A percentile compares a stretch with the other conserved stretches of the same genome.
Evolutionary conservation across 148 eudicot genomes (phyloP).

Genomic region (Pouteria glomerata): DNA sequence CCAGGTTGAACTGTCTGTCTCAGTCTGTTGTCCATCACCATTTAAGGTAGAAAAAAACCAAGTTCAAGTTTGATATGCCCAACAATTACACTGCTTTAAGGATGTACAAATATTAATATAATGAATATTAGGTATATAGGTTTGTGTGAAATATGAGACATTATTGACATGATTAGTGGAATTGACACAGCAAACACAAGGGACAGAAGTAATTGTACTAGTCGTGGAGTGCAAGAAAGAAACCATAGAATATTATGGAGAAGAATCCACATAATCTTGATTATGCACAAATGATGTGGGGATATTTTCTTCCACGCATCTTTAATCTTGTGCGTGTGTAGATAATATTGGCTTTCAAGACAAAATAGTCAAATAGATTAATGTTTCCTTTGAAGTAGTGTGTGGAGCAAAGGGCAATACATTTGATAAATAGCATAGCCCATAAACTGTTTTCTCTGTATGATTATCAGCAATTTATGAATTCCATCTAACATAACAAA

Average conservation of each 20-base stretch:
- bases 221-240: too few relatives aligned
- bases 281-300: not conserved
- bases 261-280: too few relatives aligned
- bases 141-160: not conserved
- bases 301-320: not conserved
- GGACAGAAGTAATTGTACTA: too few relatives aligned
- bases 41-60: not conserved
- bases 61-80: not conserved
- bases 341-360: not conserved
- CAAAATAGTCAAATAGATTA: not conserved
- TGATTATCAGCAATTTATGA: too few relatives aligned
- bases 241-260: too few relatives aligned
- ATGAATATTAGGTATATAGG: too few relatives aligned
- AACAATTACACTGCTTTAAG: not conserved
- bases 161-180: too few relatives aligned
- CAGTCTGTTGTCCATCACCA: not conserved
- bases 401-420: too few relatives aligned
- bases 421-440: too few relatives aligned
- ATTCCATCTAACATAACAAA: too few relatives aligned
- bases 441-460: too few relatives aligned
- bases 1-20: slow-evolving; percentile 9
- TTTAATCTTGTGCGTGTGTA: not conserved
- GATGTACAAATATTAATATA: not conserved
- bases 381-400: not conserved
- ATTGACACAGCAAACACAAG: too few relatives aligned